Percentiles rank a stretch among this genome's conserved stretches.
These are phyloP conservation scores for Cutaneotrichosporon cavernicola DNA, from an alignment of 1,284 basidiomycete species.

Conservation along the genomic window DNA sequence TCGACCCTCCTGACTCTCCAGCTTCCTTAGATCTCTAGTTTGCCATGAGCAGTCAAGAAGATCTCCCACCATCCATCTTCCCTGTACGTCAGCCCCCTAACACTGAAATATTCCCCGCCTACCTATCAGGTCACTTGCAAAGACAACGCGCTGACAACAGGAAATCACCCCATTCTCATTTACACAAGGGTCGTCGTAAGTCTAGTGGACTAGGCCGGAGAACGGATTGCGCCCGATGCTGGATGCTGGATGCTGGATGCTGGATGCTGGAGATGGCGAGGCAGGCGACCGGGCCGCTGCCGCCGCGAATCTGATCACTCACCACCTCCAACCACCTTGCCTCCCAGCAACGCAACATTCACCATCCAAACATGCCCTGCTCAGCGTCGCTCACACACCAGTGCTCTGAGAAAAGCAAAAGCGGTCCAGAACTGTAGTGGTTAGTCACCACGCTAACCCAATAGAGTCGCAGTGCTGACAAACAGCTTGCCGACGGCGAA, in stretches of 20 bases:
- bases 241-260: background rate
- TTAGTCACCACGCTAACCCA: conserved; percentile 8
- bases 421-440: conserved; percentile 28
- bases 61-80: conserved; percentile 8
- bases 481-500: conserved; percentile 24
- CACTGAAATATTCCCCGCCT: background rate
- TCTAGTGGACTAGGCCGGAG: background rate
- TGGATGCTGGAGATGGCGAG: background rate
- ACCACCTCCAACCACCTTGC: background rate
- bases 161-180: conserved; percentile 11
- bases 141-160: conserved; percentile 7
- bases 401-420: conserved; percentile 23
- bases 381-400: conserved; percentile 6
- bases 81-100: conserved; percentile 5
- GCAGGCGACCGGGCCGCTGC: too few relatives aligned
- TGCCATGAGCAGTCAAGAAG: background rate
- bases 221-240: background rate
- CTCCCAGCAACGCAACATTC: background rate
- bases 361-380: background rate
- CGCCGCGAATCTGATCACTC: too few relatives aligned
- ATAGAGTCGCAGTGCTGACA: background rate
- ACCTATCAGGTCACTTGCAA: background rate
- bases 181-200: conserved; percentile 6
- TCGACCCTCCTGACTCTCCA: background rate
- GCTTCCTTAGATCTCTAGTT: background rate